phyloP scores from a whole-genome alignment of 202 grass and related monocot species.

The Miscanthus sacchariflorus region DNA sequence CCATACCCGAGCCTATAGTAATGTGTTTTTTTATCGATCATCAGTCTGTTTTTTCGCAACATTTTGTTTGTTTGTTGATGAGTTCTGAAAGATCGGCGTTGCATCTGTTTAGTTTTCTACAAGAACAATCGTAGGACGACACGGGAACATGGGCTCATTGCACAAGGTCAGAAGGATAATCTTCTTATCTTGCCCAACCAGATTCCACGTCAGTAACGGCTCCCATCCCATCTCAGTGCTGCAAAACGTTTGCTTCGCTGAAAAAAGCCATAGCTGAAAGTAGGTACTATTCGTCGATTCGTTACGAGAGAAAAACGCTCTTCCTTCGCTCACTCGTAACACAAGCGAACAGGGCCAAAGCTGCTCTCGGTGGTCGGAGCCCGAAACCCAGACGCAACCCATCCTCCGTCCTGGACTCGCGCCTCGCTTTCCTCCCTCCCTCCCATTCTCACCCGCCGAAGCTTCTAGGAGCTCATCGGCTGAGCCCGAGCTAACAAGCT shows the following conservation, averaged over 20 bases:
- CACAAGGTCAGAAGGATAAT: neutral
- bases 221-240: neutral
- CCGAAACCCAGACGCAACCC: neutral
- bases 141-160: neutral
- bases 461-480: neutral
- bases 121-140: neutral
- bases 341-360: no score
- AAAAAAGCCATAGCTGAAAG: no score
- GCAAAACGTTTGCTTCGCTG: neutral
- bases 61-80: neutral
- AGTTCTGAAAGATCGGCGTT: neutral
- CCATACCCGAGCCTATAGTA: neutral
- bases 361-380: neutral
- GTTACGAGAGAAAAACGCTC: no score
- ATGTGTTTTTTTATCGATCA: neutral
- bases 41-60: no score
- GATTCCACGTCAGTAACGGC: conserved; percentile 4
- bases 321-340: no score
- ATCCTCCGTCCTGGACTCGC: neutral
- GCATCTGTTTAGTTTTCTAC: neutral
- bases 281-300: no score
- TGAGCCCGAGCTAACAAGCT: neutral
- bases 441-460: neutral
- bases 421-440: neutral
- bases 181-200: neutral